Conservation (phyloP, 805 yeast species). For the Wickerhamiella dianesei region DNA sequence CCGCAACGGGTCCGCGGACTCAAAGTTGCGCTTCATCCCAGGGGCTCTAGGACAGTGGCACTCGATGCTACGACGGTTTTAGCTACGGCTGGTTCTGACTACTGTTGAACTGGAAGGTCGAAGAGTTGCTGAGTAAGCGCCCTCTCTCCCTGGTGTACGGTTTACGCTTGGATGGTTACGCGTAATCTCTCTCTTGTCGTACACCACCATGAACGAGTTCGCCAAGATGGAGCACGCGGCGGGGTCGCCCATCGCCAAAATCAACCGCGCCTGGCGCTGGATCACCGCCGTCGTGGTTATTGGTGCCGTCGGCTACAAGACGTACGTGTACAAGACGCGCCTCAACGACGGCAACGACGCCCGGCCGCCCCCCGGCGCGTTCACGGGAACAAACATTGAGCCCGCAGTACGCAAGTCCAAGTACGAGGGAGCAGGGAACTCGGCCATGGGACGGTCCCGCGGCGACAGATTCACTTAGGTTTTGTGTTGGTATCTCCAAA, state of each 20-base stretch:
- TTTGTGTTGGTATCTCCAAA: neutral
- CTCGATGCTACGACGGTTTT: neutral
- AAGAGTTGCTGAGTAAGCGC: constrained; percentile 1
- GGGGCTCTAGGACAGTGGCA: too few species aligned
- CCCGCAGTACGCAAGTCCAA: constrained; percentile 23
- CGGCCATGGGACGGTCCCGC: constrained; percentile 21
- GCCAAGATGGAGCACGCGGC: constrained; percentile 11
- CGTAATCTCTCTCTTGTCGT: too few species aligned
- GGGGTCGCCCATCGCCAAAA: constrained; percentile 17
- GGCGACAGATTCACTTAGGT: constrained; percentile 15
- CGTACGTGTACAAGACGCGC: constrained; percentile 16
- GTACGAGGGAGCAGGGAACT: constrained; percentile 28
- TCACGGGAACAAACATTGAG: constrained; percentile 20
- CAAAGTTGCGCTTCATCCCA: constrained; percentile 13
- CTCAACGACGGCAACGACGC: constrained; percentile 9
- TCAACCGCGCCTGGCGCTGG: constrained; percentile 24
- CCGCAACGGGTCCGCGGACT: constrained; percentile 18
- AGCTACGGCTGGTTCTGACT: neutral
- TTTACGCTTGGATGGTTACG: too few species aligned
- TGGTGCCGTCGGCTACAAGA: constrained; percentile 19
- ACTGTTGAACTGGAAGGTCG: too few species aligned
- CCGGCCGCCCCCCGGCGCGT: constrained; percentile 24
- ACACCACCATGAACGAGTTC: too few species aligned
- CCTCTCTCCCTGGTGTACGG: too few species aligned
- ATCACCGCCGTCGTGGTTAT: constrained; percentile 20